Evolutionary conservation across 1,284 basidiomycete species (phyloP).

Genomic region (Puccinia polysora): DNA sequence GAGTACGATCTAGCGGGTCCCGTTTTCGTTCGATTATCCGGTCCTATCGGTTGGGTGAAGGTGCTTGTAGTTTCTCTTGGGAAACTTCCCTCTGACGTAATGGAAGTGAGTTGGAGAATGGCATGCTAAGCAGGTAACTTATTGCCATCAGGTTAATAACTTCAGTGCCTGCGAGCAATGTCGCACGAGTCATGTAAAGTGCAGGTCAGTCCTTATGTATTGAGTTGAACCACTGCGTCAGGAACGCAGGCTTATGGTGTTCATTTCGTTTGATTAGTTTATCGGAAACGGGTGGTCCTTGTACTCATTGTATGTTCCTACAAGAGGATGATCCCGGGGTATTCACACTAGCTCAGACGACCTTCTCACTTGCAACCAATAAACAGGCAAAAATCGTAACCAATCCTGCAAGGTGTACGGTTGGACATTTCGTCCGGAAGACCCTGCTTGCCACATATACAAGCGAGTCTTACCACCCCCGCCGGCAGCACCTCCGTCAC

Average conservation of each 20-base stretch:
- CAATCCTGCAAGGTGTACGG: constrained; percentile 11
- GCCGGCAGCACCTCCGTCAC: constrained; percentile 14
- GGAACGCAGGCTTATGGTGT: not conserved
- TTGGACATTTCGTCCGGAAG: constrained; percentile 19
- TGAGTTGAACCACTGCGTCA: not conserved
- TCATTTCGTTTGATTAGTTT: not conserved
- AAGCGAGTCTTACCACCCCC: constrained; percentile 25
- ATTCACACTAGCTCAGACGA: not conserved
- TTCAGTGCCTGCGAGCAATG: constrained; percentile 33
- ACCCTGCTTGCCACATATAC: constrained; percentile 13
- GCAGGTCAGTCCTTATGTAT: not conserved
- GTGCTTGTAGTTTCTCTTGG: not conserved
- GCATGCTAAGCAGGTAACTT: not conserved
- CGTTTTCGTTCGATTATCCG: constrained; percentile 10
- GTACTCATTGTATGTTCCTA: constrained; percentile 15
- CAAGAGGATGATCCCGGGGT: not conserved
- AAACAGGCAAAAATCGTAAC: constrained; percentile 28
- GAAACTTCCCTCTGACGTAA: not conserved
- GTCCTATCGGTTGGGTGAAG: constrained; percentile 21
- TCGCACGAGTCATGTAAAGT: constrained; percentile 24
- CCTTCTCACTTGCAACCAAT: not conserved
- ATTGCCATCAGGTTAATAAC: constrained; percentile 7
- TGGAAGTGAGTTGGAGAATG: not conserved
- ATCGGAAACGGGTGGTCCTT: constrained; percentile 16
- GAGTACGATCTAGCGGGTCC: constrained; percentile 14